A percentile compares a stretch with the other conserved stretches of the same genome.
These are phyloP conservation scores for Magnusiomyces tetraspermus DNA, from an alignment of 1,139 yeast genomes.

Conservation along the genomic window DNA sequence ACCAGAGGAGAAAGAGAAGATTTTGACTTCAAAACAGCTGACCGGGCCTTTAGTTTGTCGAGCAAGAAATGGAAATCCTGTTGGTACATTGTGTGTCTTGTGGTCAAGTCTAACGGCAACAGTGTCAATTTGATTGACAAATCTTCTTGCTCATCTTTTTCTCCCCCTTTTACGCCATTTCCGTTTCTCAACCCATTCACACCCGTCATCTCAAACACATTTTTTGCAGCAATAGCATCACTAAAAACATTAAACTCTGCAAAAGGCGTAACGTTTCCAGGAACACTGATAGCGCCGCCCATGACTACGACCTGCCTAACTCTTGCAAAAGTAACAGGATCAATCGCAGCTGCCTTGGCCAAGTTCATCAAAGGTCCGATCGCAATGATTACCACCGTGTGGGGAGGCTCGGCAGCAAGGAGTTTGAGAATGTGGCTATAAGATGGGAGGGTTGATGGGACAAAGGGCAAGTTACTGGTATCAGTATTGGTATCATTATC, in stretches of 20 bases:
- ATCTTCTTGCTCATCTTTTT: background rate
- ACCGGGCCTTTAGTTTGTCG: slow-evolving; percentile 7
- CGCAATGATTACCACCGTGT: slow-evolving; percentile 34
- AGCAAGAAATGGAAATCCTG: slow-evolving; percentile 19
- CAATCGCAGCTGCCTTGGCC: slow-evolving; percentile 35
- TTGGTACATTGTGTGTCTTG: slow-evolving; percentile 26
- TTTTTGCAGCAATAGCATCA: slow-evolving; percentile 36
- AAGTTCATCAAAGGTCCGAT: slow-evolving; percentile 37
- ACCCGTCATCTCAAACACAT: slow-evolving; percentile 31
- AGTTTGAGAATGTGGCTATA: slow-evolving; percentile 32
- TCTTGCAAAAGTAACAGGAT: slow-evolving; percentile 32
- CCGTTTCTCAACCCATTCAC: slow-evolving; percentile 6
- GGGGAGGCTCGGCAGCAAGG: slow-evolving; percentile 29
- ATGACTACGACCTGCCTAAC: slow-evolving; percentile 33
- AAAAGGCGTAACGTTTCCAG: slow-evolving; percentile 36
- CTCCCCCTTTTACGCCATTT: too few relatives aligned
- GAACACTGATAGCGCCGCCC: slow-evolving; percentile 34
- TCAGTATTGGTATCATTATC: background rate
- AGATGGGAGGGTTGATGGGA: slow-evolving; percentile 29
- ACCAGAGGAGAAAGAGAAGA: slow-evolving; percentile 29
- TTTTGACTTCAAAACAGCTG: slow-evolving; percentile 14
- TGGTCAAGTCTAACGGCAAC: slow-evolving; percentile 36
- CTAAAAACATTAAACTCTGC: slow-evolving; percentile 38
- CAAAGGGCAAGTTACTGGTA: slow-evolving; percentile 22
- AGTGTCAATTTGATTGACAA: slow-evolving; percentile 24